Evolutionary conservation across 805 yeast genomes (phyloP).

Genomic region (Saccharomyces kudriavzevii): DNA sequence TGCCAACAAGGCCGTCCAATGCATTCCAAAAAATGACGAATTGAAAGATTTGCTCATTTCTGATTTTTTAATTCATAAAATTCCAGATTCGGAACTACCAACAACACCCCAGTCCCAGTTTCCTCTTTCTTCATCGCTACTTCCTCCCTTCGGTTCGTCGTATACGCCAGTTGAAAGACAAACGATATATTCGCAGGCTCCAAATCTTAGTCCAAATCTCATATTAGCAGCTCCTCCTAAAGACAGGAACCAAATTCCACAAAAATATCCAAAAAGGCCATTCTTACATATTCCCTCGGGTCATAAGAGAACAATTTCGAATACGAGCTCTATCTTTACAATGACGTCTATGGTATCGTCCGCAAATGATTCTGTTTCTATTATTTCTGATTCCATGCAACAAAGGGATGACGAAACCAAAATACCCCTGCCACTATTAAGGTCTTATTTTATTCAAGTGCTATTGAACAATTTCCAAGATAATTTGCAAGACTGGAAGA

Average conservation of each 20-base stretch:
- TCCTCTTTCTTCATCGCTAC: not conserved
- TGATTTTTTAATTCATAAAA: conserved; percentile 13
- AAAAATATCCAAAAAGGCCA: not conserved
- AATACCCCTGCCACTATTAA: conserved; percentile 15
- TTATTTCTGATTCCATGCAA: not conserved
- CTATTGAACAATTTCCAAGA: conserved; percentile 15
- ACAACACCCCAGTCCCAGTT: not conserved
- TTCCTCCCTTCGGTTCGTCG: not conserved
- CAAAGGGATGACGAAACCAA: not conserved
- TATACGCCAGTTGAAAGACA: conserved; percentile 3
- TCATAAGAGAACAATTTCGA: not conserved
- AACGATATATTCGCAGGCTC: conserved; percentile 1
- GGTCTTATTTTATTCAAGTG: conserved; percentile 21
- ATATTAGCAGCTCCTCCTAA: not conserved
- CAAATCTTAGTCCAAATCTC: not conserved
- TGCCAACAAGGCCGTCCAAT: conserved; percentile 9
- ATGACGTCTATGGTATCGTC: conserved; percentile 11
- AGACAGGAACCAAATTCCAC: not conserved
- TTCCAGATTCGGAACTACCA: not conserved
- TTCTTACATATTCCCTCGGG: not conserved
- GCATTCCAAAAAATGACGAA: conserved; percentile 24
- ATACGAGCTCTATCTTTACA: conserved; percentile 10
- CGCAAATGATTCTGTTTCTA: conserved; percentile 3
- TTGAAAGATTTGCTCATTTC: conserved; percentile 25
- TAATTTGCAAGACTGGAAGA: conserved; percentile 16